Base-by-base conservation (phyloP, 345 rosid species). In the Sonneratia caseolaris region DNA sequence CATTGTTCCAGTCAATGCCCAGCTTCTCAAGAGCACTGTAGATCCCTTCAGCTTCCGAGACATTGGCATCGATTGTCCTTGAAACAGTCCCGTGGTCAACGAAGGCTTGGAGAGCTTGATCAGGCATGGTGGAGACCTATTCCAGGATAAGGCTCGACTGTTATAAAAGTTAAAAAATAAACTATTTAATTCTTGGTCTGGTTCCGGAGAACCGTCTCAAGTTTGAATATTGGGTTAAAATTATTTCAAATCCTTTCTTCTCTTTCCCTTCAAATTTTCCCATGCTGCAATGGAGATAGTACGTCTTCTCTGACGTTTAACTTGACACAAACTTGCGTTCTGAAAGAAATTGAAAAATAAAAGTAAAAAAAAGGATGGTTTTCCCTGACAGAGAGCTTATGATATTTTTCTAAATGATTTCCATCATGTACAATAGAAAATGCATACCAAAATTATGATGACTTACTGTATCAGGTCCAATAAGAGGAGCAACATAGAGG, bases 91-190 rank as follows among this genome's bases (percentile, higher is more conserved):
- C 99, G 32, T 95, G 99, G 62, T 95, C 96, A 5, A 87, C 14
- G 49, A 92, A 90, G 59, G 98, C 98, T 82, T 86, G 93, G 73
- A 95, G 88, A 42, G 98, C 98, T 83, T 95, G 99, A 83, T 95
- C 99, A 0, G 99, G 99, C 99, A 95, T 95, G 53, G 99, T 92
- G 57, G 98, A 92, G 43, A 95, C 97, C 99, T 95, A 81, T 64
- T 3, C 38, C 38, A 62, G 0, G 7, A 62, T 10, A 8, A 62
- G 27, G 13, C 64, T 0, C 35, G 7, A 10, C 21, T 22, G n/a
- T n/a, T 45, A 27, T 27, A 27, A 27, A 27, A 27, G 32, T 27
- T 27, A 27, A 27, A 27, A 27, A 27, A 27, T 27, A 27, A 66
- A 43, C 3, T 4, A 47, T 2, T 47, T 2, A 47, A 47, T 47